These are phyloP conservation scores for Verticillium klebahnii DNA, from an alignment of 2,329 filamentous ascomycete species.

Conservation along the genomic window DNA sequence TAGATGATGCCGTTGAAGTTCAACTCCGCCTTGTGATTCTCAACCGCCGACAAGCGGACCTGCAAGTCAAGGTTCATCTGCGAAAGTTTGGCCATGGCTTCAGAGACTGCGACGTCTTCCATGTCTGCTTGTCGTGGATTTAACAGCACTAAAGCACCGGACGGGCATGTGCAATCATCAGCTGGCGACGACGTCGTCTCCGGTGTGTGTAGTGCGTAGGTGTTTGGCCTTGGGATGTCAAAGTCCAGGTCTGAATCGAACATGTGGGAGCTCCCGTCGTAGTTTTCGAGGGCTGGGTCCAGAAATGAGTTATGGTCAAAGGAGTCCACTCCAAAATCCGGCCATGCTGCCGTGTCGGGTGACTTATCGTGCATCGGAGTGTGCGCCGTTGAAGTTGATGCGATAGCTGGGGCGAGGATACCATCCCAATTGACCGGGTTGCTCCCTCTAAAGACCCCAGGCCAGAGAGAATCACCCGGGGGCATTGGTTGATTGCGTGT, in stretches of 20 bases:
- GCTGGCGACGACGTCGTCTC: background rate
- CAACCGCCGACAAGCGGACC: background rate
- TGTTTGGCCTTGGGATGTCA: background rate
- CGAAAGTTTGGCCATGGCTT: background rate
- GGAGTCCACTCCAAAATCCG: background rate
- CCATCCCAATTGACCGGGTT: background rate
- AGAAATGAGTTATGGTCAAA: background rate
- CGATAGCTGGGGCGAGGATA: background rate
- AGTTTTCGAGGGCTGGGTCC: background rate
- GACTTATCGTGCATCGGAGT: background rate
- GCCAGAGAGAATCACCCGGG: background rate
- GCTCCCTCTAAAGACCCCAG: background rate
- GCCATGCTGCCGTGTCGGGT: background rate
- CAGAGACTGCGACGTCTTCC: background rate
- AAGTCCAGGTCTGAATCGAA: background rate
- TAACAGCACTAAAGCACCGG: background rate
- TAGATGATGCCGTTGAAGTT: background rate
- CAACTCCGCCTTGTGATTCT: background rate
- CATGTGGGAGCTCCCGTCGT: background rate
- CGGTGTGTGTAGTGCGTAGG: background rate
- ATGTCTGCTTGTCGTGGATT: background rate
- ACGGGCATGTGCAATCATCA: background rate
- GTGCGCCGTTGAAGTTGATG: background rate
- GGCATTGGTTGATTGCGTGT: background rate
- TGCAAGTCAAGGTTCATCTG: slow-evolving; percentile 2